Evolutionary conservation across 2,329 filamentous ascomycete species (phyloP), one percentile per base, ranked within the genome.

Genomic region (Colletotrichum spinosum): DNA sequence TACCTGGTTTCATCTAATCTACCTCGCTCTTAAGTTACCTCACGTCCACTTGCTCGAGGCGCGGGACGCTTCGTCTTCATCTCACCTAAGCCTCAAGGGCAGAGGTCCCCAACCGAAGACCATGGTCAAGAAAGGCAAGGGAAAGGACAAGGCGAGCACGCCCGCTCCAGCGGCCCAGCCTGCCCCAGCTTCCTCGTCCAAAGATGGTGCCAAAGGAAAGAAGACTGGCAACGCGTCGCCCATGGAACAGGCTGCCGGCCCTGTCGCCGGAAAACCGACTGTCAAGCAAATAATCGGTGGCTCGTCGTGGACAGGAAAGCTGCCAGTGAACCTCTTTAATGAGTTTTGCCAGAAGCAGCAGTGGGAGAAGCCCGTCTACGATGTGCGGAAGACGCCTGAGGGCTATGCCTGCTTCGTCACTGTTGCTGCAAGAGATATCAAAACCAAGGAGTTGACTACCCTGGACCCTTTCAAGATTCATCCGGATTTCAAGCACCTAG

Each of bases 271-370:
- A 0, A 88, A 89, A 70, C 88, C 87, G 12, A 89, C 89, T 2
- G 85, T 86, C 49, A 90, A 91, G 77, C 93, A 97, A 71, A 82
- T 99, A 69, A 97, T 99, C 73, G 96, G 94, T 46, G 96, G 96
- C 53, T 89, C 93, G 64, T 97, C 94, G 71, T 99, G 96, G 96
- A 99, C 96, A 0, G 96, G 96, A 45, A 99, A 99, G 77, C 82
- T 99, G 38, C 96, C 96, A 1, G 92, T 97, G 69, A 97, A 97
- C 75, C 85, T 98, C 72, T 87, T 98, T 69, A 93, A 92, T 41
- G 96, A 98, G 82, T 92, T 97, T 79, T 97, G 94, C 73, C 94
- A 97, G 80, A 97, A 95, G 78, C 92, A 97, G 77, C 93, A 93
- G 75, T 99, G 96, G 96, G 92, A 93, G 70, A 95, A 90, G 75